Evolutionary conservation across 352 stramenopile genomes (phyloP).

Genomic region (Poterioochromonas sp.): DNA sequence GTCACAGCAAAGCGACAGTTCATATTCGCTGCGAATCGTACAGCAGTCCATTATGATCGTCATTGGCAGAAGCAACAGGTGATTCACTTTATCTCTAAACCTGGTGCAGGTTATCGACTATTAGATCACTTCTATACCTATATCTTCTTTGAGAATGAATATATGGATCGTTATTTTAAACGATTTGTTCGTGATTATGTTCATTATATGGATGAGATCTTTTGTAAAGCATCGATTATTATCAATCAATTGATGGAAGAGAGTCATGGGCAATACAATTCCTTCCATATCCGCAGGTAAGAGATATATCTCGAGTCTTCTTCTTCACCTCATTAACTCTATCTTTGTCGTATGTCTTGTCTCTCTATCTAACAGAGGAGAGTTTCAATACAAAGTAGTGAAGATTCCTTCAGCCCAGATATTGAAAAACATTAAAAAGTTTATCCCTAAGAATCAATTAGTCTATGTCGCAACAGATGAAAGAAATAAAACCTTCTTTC

Average conservation of each 20-base stretch:
- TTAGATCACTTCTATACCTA: conserved; percentile 58
- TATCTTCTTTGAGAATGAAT: conserved; percentile 52
- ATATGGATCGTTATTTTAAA: conserved; percentile 48
- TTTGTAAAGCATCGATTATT: conserved; percentile 53
- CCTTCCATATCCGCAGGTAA: conserved; percentile 40
- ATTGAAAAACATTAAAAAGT: conserved; percentile 51
- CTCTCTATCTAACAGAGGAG: conserved; percentile 39
- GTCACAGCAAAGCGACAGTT: conserved; percentile 1
- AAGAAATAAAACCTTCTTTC: conserved; percentile 60
- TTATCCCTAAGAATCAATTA: conserved; percentile 46
- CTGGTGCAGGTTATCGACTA: conserved; percentile 43
- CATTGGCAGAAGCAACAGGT: conserved; percentile 50
- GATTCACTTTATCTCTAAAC: conserved; percentile 52
- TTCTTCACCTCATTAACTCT: too few relatives aligned
- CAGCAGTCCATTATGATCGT: conserved; percentile 50
- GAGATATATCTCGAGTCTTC: not conserved
- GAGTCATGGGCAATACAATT: conserved; percentile 33
- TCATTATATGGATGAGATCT: conserved; percentile 59
- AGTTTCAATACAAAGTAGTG: conserved; percentile 62
- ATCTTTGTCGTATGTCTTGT: not conserved
- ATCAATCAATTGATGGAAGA: conserved; percentile 24
- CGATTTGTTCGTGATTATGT: conserved; percentile 58
- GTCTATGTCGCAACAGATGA: conserved; percentile 65
- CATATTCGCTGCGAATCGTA: conserved; percentile 36
- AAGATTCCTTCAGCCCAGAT: conserved; percentile 52